Percentiles rank a stretch among this genome's conserved stretches.
Evolutionary conservation across 2,329 filamentous ascomycete species (phyloP).

Genomic region (Fusarium sambucinum): DNA sequence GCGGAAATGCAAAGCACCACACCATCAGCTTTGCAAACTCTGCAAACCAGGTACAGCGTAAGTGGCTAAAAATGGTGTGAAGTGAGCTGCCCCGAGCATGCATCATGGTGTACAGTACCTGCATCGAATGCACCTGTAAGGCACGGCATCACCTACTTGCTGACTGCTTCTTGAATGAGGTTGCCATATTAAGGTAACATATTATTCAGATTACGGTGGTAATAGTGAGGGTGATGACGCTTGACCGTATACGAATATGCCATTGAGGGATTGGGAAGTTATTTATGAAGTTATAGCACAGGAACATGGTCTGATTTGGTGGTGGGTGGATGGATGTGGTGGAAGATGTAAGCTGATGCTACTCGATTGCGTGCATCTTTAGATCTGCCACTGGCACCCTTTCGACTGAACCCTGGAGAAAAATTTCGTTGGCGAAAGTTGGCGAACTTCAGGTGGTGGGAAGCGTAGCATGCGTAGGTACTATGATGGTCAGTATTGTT

Average conservation of each 20-base stretch:
- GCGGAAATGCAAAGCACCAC: conserved; percentile 25
- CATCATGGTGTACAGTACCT: conserved; percentile 19
- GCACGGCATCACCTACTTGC: conserved; percentile 16
- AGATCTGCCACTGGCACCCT: conserved; percentile 22
- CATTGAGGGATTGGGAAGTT: conserved; percentile 1
- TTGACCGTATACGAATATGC: conserved; percentile 8
- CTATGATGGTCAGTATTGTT: conserved; percentile 16
- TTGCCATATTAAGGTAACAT: neutral
- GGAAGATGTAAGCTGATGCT: conserved; percentile 10
- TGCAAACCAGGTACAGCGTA: conserved; percentile 19
- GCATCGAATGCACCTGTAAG: conserved; percentile 13
- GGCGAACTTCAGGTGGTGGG: neutral
- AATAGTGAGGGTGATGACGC: conserved; percentile 1
- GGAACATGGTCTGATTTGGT: conserved; percentile 26
- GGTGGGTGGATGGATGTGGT: neutral
- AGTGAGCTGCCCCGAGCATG: conserved; percentile 8
- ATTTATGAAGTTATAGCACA: conserved; percentile 7
- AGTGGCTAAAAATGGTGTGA: conserved; percentile 23
- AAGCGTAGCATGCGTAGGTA: neutral
- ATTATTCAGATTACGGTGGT: neutral
- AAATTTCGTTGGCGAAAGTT: conserved; percentile 2
- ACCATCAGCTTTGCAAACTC: conserved; percentile 21
- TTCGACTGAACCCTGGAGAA: conserved; percentile 1
- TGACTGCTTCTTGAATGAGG: conserved; percentile 2
- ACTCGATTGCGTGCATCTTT: conserved; percentile 19